Evolutionary conservation across 2,329 filamentous ascomycete genomes (phyloP).

Genomic region (Stachybotrys echinatus): DNA sequence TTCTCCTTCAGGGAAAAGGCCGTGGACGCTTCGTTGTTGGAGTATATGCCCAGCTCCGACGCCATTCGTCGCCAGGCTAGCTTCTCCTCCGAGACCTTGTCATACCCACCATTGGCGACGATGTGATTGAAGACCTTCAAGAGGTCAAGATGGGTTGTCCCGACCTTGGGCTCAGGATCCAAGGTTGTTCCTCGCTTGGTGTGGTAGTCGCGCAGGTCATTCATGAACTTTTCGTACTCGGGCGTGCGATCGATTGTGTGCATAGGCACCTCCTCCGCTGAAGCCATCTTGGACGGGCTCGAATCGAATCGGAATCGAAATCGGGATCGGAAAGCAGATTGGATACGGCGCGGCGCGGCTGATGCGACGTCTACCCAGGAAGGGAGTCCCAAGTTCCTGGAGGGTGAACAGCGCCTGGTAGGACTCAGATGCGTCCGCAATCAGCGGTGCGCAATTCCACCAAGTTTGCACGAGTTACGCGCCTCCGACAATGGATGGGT

Average conservation of each 20-base stretch:
- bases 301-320: neutral
- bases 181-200: slow-evolving; percentile 72
- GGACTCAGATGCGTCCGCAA: neutral
- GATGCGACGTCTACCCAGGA: neutral
- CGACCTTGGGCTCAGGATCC: slow-evolving; percentile 77
- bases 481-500: neutral
- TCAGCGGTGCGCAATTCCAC: neutral
- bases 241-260: slow-evolving; percentile 53
- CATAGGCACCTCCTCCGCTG: slow-evolving; percentile 29
- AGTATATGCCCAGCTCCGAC: slow-evolving; percentile 68
- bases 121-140: slow-evolving; percentile 75
- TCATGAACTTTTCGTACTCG: slow-evolving; percentile 77
- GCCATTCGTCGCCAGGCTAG: slow-evolving; percentile 80
- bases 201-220: slow-evolving; percentile 68
- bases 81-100: slow-evolving; percentile 77
- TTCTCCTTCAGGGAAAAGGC: slow-evolving; percentile 82
- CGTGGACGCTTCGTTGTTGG: slow-evolving; percentile 71
- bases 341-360: neutral
- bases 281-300: slow-evolving; percentile 24
- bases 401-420: neutral
- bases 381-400: neutral
- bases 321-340: neutral
- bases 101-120: slow-evolving; percentile 74
- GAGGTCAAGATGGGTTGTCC: slow-evolving; percentile 69
- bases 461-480: neutral